phyloP scores from a whole-genome alignment of 1,284 basidiomycete species.

The Mycena sp. region DNA sequence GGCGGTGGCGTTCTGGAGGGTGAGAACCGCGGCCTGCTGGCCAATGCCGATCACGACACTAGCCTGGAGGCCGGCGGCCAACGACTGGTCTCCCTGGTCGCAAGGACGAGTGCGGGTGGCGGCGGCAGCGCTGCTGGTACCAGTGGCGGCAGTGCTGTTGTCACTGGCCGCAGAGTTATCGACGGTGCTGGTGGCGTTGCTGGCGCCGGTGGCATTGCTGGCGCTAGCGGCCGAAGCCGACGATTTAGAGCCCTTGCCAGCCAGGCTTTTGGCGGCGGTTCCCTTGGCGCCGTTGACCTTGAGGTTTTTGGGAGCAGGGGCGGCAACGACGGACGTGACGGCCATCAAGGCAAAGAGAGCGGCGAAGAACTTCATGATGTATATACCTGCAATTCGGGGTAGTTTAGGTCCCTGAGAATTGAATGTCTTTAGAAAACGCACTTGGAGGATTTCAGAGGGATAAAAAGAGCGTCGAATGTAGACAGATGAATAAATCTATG shows the following conservation, averaged over 20 bases:
- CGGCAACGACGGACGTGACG: conserved; percentile 14
- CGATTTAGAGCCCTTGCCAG: neutral
- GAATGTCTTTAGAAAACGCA: neutral
- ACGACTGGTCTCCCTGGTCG: conserved; percentile 29
- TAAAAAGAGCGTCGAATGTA: conserved; percentile 17
- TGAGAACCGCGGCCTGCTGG: conserved; percentile 12
- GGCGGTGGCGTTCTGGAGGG: conserved; percentile 14
- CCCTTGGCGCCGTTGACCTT: too few relatives aligned
- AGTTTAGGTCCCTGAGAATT: conserved; percentile 2
- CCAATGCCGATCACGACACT: conserved; percentile 10
- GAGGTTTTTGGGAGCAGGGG: neutral
- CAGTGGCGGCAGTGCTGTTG: neutral
- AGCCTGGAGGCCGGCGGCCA: conserved; percentile 22
- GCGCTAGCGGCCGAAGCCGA: neutral
- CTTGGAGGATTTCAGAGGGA: neutral
- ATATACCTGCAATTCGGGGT: conserved; percentile 1
- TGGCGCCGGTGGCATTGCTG: neutral
- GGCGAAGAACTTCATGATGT: conserved; percentile 21
- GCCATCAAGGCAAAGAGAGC: conserved; percentile 25
- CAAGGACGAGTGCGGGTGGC: conserved; percentile 24
- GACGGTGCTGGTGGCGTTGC: neutral
- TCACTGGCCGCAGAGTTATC: neutral
- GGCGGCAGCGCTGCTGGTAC: conserved; percentile 1
- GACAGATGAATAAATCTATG: conserved; percentile 6
- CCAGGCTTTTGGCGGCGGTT: too few relatives aligned